Evolutionary conservation across 2,329 filamentous ascomycete genomes (phyloP), one percentile per base, ranked within the genome.

Genomic region (Biscogniauxia mediterranea): DNA sequence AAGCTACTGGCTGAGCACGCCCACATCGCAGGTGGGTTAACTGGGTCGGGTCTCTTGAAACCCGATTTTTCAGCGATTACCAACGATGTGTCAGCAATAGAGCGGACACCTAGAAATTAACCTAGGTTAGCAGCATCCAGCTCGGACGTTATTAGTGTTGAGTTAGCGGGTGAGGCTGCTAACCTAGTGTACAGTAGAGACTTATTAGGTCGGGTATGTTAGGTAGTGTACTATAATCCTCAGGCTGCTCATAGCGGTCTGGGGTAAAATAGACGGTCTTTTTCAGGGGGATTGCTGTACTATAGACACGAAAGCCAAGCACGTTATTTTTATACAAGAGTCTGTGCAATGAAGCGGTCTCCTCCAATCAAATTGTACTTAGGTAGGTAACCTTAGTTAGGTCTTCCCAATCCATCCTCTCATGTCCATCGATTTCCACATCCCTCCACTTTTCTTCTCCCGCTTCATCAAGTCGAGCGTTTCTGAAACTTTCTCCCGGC

Each of bases 71-170:
- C 66, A 61, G 64, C 61, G 61, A 72, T 73, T 72, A 72, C 65
- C 58, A 73, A 73, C 56, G 49, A 72, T 73, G 51, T 67, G 71
- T 72, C 67, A 73, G 70, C 70, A 66, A 28, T 26, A 32, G 38
- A 46, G 38, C 7, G 7, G 11, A 4, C 7, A 32, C 28, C 15
- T 32, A 9, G 52, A 23, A 19, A 11, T 20, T 32, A 54, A 54
- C 52, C 52, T 54, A 54, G 52, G 52, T 53, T 46, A 46, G 38
- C 38, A 9, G 38, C 38, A 42, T 42, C 38, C 38, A 42, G 38
- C 15, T 42, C 38, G 38, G 38, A 53, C 51, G 11, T 53, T 52
- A 42, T 11, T 52, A 20, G 50, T 52, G 23, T 11, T 52, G 11
- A n/a, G 17, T 52, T 52, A 26, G 9, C 7, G 19, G 7, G 50